Conservation (phyloP, 257 asterid genomes). For the Salvia miltiorrhiza region DNA sequence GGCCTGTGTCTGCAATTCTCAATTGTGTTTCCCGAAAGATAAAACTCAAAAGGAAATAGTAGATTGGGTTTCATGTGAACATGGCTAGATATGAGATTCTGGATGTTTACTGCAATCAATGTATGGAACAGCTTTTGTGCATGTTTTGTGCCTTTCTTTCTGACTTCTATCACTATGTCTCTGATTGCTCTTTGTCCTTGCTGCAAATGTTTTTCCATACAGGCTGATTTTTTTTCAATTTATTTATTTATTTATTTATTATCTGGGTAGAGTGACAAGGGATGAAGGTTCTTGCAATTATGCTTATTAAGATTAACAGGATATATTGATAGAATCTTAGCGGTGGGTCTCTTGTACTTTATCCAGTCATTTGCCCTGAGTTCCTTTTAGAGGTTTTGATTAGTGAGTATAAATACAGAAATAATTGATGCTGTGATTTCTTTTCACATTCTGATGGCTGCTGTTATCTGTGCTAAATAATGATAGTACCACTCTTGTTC, state of each 20-base stretch:
- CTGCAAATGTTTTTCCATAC: too few species aligned
- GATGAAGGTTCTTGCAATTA: background rate
- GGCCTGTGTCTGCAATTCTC: background rate
- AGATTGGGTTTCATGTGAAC: background rate
- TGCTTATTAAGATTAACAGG: background rate
- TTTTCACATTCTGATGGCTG: background rate
- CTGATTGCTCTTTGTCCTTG: too few species aligned
- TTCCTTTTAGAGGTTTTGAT: background rate
- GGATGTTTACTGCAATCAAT: too few species aligned
- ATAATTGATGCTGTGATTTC: background rate
- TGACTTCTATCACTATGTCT: too few species aligned
- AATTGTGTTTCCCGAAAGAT: background rate
- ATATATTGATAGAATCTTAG: background rate
- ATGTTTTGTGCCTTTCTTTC: too few species aligned
- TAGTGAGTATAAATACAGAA: background rate
- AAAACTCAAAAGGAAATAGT: background rate
- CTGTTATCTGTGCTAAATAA: background rate
- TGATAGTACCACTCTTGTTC: too few species aligned
- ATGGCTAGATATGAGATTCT: background rate
- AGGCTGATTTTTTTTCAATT: too few species aligned
- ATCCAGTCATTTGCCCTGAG: background rate
- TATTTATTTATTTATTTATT: too few species aligned
- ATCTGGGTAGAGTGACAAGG: background rate
- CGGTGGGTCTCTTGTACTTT: background rate
- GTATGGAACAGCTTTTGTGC: too few species aligned